These are phyloP conservation scores for Plasmodium reichenowi DNA, from an alignment of 169 alveolate genomes.

Conservation along the genomic window DNA sequence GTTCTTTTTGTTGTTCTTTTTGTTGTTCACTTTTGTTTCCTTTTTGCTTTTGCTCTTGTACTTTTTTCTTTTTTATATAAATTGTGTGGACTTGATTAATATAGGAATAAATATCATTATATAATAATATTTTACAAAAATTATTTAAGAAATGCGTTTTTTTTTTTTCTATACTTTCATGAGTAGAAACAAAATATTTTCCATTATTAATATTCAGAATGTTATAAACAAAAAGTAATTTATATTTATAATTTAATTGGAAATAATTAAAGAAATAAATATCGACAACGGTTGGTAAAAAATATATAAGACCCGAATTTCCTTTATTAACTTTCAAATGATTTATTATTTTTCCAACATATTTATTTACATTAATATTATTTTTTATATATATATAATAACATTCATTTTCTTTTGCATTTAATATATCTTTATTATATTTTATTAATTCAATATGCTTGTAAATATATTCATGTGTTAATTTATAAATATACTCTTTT, in stretches of 20 bases:
- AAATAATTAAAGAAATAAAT: constrained; percentile 71
- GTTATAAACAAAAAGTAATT: constrained; percentile 47
- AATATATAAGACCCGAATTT: constrained; percentile 45
- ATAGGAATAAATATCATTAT: constrained; percentile 25
- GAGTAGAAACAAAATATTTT: background rate
- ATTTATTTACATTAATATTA: constrained; percentile 46
- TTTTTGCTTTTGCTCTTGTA: background rate
- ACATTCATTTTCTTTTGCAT: background rate
- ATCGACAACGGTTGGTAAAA: constrained; percentile 49
- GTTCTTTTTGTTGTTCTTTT: no score
- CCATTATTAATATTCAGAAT: constrained; percentile 31
- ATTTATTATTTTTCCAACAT: constrained; percentile 59
- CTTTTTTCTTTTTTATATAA: constrained; percentile 15
- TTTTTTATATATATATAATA: background rate
- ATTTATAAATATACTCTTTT: constrained; percentile 31
- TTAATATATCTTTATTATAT: background rate
- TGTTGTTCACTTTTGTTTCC: background rate
- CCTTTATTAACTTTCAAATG: constrained; percentile 63
- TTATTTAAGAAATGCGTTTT: constrained; percentile 47
- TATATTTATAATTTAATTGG: constrained; percentile 33
- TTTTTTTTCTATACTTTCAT: constrained; percentile 26
- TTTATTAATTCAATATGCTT: constrained; percentile 18
- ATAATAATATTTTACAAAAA: constrained; percentile 39
- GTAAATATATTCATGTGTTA: constrained; percentile 51
- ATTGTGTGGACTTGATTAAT: constrained; percentile 23